Evolutionary conservation across 2,329 filamentous ascomycete species (phyloP).

Genomic region (Monosporascus ibericus): DNA sequence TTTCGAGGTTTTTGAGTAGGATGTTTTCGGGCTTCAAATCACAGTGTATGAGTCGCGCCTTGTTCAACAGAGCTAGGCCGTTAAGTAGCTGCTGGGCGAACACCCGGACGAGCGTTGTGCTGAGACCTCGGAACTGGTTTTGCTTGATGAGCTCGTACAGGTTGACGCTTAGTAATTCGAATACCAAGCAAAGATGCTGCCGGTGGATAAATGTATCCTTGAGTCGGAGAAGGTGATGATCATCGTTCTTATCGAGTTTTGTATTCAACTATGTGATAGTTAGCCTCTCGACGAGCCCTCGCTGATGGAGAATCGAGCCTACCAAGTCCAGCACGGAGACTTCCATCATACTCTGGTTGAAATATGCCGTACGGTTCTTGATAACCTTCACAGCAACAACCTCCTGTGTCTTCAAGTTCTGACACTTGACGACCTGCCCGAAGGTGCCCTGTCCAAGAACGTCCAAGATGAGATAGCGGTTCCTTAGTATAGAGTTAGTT

Average conservation of each 20-base stretch:
- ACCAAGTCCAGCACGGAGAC: conserved; percentile 95
- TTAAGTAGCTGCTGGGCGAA: conserved; percentile 97
- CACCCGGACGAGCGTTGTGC: conserved; percentile 92
- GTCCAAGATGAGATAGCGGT: conserved; percentile 93
- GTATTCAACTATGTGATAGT: conserved; percentile 69
- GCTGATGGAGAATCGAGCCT: conserved; percentile 24
- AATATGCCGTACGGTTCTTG: conserved; percentile 98
- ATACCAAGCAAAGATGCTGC: conserved; percentile 93
- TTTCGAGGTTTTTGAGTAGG: conserved; percentile 93
- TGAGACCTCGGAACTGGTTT: conserved; percentile 95
- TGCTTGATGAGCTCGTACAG: conserved; percentile 98
- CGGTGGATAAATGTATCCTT: conserved; percentile 98
- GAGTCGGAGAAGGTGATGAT: conserved; percentile 87
- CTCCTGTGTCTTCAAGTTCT: conserved; percentile 96
- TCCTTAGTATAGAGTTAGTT: conserved; percentile 43
- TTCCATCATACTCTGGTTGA: conserved; percentile 99
- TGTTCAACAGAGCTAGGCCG: conserved; percentile 85
- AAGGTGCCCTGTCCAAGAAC: conserved; percentile 97
- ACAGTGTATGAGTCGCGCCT: conserved; percentile 94
- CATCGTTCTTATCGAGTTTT: conserved; percentile 98
- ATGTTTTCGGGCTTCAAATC: conserved; percentile 99
- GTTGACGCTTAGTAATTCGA: conserved; percentile 94
- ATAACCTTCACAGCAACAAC: conserved; percentile 98
- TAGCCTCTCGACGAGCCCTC: conserved; percentile 12
- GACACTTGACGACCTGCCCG: conserved; percentile 97